Evolutionary conservation across 345 rosid genomes (phyloP).

Genomic region (Acer campestre): DNA sequence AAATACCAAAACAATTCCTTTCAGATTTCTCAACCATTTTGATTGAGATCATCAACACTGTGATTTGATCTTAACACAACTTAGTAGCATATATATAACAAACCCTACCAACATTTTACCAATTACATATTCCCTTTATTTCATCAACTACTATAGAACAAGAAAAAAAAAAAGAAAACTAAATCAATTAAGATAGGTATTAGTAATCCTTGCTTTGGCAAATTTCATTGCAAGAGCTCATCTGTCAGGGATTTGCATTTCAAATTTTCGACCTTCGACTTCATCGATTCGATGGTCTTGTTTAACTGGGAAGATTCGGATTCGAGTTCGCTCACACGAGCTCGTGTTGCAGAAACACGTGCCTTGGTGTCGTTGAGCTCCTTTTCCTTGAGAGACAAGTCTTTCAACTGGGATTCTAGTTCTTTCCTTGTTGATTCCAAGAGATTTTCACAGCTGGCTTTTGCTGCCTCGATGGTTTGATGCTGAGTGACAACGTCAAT

Average conservation of each 20-base stretch:
- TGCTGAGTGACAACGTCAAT: slow-evolving; percentile 34
- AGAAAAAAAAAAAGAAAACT: no score
- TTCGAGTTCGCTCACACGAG: slow-evolving; percentile 36
- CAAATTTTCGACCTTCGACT: slow-evolving; percentile 33
- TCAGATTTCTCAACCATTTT: no score
- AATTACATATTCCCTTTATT: slow-evolving; percentile 8
- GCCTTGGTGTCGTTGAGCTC: slow-evolving; percentile 34
- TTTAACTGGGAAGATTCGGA: slow-evolving; percentile 30
- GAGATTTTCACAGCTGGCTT: slow-evolving; percentile 31
- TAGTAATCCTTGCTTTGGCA: background rate
- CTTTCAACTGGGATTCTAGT: slow-evolving; percentile 37
- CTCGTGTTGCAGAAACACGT: slow-evolving; percentile 26
- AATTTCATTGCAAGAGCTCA: slow-evolving; percentile 33
- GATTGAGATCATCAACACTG: background rate
- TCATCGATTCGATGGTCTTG: slow-evolving; percentile 20
- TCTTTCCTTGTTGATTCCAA: slow-evolving; percentile 37
- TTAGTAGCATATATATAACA: background rate
- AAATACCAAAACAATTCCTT: no score
- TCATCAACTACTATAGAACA: background rate
- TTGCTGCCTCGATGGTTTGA: slow-evolving; percentile 35
- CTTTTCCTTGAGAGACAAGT: slow-evolving; percentile 39
- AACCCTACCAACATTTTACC: slow-evolving; percentile 10
- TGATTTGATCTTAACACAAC: background rate
- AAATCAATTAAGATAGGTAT: background rate
- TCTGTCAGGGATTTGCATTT: slow-evolving; percentile 34